Evolutionary conservation across 2,329 filamentous ascomycete genomes (phyloP).

Genomic region (Ilyonectria sp.): DNA sequence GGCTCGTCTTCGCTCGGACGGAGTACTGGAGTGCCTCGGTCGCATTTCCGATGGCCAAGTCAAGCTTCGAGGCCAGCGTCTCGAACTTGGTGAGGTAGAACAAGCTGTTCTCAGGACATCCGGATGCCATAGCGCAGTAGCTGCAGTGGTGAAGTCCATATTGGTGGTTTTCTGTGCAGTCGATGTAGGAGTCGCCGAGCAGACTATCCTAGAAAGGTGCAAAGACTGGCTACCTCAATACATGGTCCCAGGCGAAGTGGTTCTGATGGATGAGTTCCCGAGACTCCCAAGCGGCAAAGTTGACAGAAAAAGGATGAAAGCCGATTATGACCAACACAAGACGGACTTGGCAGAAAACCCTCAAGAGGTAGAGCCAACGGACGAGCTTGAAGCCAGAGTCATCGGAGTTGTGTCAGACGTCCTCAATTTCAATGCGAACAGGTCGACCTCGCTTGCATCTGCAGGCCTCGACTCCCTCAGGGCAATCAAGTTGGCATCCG

Average conservation of each 20-base stretch:
- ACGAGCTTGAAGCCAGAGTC: conserved; percentile 52
- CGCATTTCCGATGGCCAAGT: conserved; percentile 86
- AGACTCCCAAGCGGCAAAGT: conserved; percentile 88
- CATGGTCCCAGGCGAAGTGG: conserved; percentile 85
- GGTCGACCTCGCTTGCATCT: conserved; percentile 62
- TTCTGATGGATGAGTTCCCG: conserved; percentile 76
- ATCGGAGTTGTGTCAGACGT: conserved; percentile 57
- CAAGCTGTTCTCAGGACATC: conserved; percentile 74
- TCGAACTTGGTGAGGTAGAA: conserved; percentile 86
- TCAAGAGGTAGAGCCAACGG: conserved; percentile 31
- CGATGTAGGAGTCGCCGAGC: conserved; percentile 54
- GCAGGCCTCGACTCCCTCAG: conserved; percentile 76
- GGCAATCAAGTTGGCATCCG: conserved; percentile 70
- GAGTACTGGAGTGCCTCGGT: conserved; percentile 86
- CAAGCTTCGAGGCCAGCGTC: conserved; percentile 86
- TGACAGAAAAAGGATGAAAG: conserved; percentile 76
- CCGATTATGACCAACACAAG: conserved; percentile 58
- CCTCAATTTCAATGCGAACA: conserved; percentile 56
- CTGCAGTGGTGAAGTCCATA: conserved; percentile 75
- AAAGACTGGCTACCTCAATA: conserved; percentile 83
- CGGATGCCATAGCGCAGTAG: conserved; percentile 77
- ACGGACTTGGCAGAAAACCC: conserved; percentile 16
- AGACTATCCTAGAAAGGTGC: conserved; percentile 72
- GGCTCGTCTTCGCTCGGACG: conserved; percentile 76
- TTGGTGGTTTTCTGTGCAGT: conserved; percentile 83